Percentiles rank a stretch among this genome's conserved stretches.
Conservation (phyloP, 495 filamentous ascomycete species). For the Aspergillus biplanus region DNA sequence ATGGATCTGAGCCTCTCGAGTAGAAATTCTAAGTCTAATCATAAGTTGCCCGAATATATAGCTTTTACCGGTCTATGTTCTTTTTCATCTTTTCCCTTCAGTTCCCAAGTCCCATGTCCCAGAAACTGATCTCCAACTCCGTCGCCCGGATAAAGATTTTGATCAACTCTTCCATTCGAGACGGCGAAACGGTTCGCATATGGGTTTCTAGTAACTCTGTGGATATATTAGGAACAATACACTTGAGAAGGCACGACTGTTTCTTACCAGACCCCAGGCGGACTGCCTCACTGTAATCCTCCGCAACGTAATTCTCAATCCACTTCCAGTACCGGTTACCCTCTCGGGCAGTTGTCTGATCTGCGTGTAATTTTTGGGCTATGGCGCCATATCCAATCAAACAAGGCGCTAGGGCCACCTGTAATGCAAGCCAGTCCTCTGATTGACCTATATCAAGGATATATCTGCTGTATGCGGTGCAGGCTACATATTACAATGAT, state of each 20-base stretch:
- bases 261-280: conserved; percentile 64
- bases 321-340: conserved; percentile 87
- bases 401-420: conserved; percentile 82
- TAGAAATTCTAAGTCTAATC: not conserved
- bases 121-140: conserved; percentile 88
- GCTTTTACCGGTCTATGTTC: not conserved
- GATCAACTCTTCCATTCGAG: conserved; percentile 78
- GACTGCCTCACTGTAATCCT: conserved; percentile 75
- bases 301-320: conserved; percentile 83
- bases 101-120: conserved; percentile 72
- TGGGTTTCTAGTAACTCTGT: conserved; percentile 73
- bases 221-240: conserved; percentile 26
- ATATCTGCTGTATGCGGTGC: conserved; percentile 64
- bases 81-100: not conserved
- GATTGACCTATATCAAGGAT: conserved; percentile 87
- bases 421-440: conserved; percentile 81
- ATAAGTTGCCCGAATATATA: not conserved
- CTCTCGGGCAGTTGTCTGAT: conserved; percentile 56
- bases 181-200: conserved; percentile 67
- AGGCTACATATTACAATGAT: conserved; percentile 32
- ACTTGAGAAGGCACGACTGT: conserved; percentile 1
- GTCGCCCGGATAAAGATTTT: conserved; percentile 84
- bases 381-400: conserved; percentile 84
- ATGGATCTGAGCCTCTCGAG: no score
- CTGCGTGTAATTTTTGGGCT: conserved; percentile 64